Base-by-base conservation (phyloP, 148 eudicot species). In the Rhododendron simsii region DNA sequence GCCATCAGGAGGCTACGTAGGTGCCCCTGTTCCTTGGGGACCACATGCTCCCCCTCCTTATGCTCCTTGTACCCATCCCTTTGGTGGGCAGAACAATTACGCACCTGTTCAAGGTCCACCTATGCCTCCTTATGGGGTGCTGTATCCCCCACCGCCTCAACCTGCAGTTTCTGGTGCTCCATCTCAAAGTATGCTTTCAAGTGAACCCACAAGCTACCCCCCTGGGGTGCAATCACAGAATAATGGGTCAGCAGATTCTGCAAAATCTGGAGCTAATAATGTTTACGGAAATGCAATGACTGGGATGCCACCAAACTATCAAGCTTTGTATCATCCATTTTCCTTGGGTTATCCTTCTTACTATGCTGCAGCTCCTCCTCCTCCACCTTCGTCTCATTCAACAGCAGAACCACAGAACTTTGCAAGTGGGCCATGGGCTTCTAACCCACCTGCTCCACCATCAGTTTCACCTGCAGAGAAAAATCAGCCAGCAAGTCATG, bases 1-100 rank as follows among this genome's bases (percentile, higher is more conserved):
- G 20, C 90, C 97, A 14, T 93, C 93, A 55, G 93, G 90, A 13
- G 87, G 89, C 85, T 94, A 92, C 84, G 8, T 74, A 75, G 91
- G 91, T 14, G 85, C 91, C 84, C 94, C 96, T 33, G 91, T 91
- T 63, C 95, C 98, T 0, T 95, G 98, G 98, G 98, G 93, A n/a
- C 94, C 96, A 35, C 95, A 92, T 39, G 85, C 85, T 30, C 95
- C 94, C 87, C 94, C 96, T 67, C 89, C 90, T 45, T 92, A 91
- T 91, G 91, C 92, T 45, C 84, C 92, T 81, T 94, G 91, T 84
- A 41, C 44, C 44, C 44, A 41, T 6, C 44, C 44, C 44, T 5
- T 5, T 41, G 44, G 44, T 41, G 44, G 44, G 44, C 44, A 41
- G 44, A 84, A 83, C 50, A 85, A 89, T 82, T 93, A 93, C 73